Percentiles rank a stretch among this genome's conserved stretches.
Evolutionary conservation across 2,329 filamentous ascomycete species (phyloP).

Genomic region (Mycocentrospora acerina): DNA sequence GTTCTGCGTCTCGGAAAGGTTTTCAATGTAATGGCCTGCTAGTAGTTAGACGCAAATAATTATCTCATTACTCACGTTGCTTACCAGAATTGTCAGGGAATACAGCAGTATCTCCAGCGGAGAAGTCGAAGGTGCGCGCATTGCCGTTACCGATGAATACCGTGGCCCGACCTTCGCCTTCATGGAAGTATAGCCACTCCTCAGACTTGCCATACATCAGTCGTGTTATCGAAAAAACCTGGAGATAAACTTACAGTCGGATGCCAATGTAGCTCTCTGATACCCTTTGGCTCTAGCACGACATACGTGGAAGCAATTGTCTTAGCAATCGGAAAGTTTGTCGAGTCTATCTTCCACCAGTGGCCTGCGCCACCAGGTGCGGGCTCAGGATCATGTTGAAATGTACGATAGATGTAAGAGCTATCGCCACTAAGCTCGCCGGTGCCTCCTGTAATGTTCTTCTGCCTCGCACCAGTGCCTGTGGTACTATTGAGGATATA

Average conservation of each 20-base stretch:
- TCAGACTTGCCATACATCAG: conserved; percentile 44
- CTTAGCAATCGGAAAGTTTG: conserved; percentile 66
- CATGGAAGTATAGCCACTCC: conserved; percentile 72
- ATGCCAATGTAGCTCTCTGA: conserved; percentile 71
- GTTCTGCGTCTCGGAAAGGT: conserved; percentile 63
- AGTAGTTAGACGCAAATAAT: conserved; percentile 1
- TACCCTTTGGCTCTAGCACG: conserved; percentile 61
- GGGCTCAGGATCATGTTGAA: conserved; percentile 57
- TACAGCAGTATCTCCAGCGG: conserved; percentile 66
- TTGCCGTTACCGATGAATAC: conserved; percentile 64
- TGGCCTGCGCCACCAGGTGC: conserved; percentile 64
- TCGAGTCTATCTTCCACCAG: conserved; percentile 65
- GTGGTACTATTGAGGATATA: conserved; percentile 62
- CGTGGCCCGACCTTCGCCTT: conserved; percentile 62
- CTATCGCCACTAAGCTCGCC: conserved; percentile 57
- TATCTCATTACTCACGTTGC: conserved; percentile 10
- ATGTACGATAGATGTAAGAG: conserved; percentile 64
- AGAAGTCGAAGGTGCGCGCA: conserved; percentile 67
- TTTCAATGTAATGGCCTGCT: conserved; percentile 67
- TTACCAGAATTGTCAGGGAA: conserved; percentile 65
- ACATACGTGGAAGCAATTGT: conserved; percentile 68
- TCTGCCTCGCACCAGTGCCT: conserved; percentile 42
- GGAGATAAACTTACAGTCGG: conserved; percentile 63
- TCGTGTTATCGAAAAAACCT: too few species aligned
- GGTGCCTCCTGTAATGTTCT: conserved; percentile 50